phyloP scores from a whole-genome alignment of 1,284 basidiomycete species.

The Schizophyllum commune region DNA sequence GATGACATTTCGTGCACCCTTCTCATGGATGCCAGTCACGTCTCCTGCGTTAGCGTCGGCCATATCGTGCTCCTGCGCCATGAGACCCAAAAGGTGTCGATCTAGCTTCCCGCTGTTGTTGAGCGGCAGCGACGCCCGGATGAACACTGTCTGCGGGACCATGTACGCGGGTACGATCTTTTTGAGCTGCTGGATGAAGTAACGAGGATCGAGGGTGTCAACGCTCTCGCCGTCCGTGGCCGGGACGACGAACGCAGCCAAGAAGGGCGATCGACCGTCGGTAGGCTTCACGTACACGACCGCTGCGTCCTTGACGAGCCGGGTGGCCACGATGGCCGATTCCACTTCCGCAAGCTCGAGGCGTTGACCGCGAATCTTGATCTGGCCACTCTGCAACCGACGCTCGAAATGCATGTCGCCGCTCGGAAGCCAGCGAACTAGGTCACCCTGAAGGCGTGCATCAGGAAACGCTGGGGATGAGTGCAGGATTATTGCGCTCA shows the following conservation, averaged over 20 bases:
- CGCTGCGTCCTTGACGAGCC: neutral
- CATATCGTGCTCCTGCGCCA: neutral
- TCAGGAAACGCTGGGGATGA: too few species aligned
- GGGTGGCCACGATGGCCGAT: neutral
- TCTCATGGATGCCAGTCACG: too few species aligned
- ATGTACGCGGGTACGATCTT: neutral
- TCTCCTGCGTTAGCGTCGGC: neutral
- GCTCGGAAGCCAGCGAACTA: neutral
- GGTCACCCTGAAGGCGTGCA: too few species aligned
- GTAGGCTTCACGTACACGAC: neutral
- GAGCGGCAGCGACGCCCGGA: neutral
- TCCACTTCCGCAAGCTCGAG: neutral
- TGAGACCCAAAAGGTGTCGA: too few species aligned
- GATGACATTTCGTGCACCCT: neutral
- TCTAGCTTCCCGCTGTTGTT: neutral
- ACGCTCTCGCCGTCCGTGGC: too few species aligned
- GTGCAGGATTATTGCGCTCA: neutral
- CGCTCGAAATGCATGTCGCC: neutral
- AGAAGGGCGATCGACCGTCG: neutral
- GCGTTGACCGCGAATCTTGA: neutral
- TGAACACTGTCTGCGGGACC: neutral
- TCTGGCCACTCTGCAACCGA: neutral
- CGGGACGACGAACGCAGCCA: neutral
- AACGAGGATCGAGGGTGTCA: too few species aligned
- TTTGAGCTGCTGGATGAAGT: neutral